These are phyloP conservation scores for Suhomyces maxii DNA, from an alignment of 1,139 yeast genomes.

Conservation along the genomic window DNA sequence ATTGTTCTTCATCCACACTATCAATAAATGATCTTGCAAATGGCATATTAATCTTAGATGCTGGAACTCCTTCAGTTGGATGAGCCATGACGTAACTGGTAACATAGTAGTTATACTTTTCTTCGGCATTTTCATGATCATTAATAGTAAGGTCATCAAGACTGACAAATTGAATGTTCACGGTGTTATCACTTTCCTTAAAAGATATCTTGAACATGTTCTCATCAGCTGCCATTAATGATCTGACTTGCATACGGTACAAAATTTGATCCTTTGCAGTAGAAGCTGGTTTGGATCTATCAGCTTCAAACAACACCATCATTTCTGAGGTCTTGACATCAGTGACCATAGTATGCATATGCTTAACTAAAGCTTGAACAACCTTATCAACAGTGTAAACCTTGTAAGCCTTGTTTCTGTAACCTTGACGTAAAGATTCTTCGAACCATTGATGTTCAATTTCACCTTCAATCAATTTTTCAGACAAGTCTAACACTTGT, in stretches of 20 bases:
- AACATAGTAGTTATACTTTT: constrained; percentile 87
- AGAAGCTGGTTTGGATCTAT: constrained; percentile 61
- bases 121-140: constrained; percentile 73
- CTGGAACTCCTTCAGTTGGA: constrained; percentile 96
- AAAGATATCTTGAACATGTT: constrained; percentile 87
- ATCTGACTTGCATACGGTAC: constrained; percentile 85
- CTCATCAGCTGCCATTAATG: constrained; percentile 80
- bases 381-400: constrained; percentile 92
- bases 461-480: constrained; percentile 82
- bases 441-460: constrained; percentile 95
- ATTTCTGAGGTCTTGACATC: constrained; percentile 85
- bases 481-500: constrained; percentile 73
- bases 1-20: constrained; percentile 55
- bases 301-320: constrained; percentile 76
- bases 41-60: constrained; percentile 72
- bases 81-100: constrained; percentile 92
- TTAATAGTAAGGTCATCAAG: constrained; percentile 84
- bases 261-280: constrained; percentile 86
- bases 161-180: constrained; percentile 82
- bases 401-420: constrained; percentile 89
- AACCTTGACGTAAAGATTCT: constrained; percentile 92
- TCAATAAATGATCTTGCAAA: constrained; percentile 65
- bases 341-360: constrained; percentile 74
- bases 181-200: constrained; percentile 52
- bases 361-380: constrained; percentile 85